phyloP scores from a whole-genome alignment of 768 basidiomycete genomes.

The Auricularia cornea region DNA sequence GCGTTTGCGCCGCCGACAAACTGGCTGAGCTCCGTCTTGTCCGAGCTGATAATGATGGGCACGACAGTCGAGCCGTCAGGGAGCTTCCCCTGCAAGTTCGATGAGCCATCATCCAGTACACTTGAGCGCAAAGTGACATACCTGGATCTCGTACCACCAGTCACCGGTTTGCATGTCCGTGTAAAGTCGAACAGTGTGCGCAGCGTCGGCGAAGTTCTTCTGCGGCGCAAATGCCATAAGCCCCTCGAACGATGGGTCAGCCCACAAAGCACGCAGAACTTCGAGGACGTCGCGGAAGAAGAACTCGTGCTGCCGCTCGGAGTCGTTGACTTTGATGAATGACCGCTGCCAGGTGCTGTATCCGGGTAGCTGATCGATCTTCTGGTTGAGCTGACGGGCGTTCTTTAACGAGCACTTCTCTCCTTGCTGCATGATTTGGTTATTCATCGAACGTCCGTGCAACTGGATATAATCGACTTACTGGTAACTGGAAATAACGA shows the following conservation, averaged over 20 bases:
- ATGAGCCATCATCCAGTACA: no score
- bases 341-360: not conserved
- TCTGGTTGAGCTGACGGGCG: no score
- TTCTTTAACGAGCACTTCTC: no score
- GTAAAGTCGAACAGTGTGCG: not conserved
- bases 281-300: not conserved
- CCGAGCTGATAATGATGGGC: not conserved
- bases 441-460: no score
- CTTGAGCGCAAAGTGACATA: not conserved
- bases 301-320: not conserved
- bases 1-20: not conserved
- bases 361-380: no score
- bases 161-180: not conserved
- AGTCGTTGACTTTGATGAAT: not conserved
- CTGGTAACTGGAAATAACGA: not conserved
- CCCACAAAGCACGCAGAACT: not conserved
- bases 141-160: not conserved
- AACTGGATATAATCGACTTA: not conserved
- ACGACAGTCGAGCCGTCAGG: not conserved
- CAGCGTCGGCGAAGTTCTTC: not conserved
- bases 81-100: not conserved
- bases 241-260: not conserved
- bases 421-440: no score
- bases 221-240: not conserved
- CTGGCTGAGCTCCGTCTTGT: slow-evolving; percentile 4